These are phyloP conservation scores for Trifolium dubium DNA, from an alignment of 306 rosid genomes.

Conservation along the genomic window DNA sequence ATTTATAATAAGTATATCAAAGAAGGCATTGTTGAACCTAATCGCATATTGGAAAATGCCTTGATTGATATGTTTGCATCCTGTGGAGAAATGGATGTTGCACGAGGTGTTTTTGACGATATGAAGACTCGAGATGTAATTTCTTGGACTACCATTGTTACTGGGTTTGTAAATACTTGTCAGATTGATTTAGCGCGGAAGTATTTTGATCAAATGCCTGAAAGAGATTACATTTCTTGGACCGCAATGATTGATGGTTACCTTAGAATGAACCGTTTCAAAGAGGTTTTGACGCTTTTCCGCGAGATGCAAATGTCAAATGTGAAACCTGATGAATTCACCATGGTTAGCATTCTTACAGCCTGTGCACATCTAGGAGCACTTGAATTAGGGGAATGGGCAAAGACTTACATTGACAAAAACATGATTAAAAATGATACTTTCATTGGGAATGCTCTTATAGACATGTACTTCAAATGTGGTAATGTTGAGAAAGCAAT, in stretches of 20 bases:
- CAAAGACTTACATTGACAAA: constrained; percentile 68
- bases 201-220: constrained; percentile 74
- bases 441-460: constrained; percentile 75
- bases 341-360: constrained; percentile 82
- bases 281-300: constrained; percentile 77
- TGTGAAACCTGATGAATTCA: constrained; percentile 84
- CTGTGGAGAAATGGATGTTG: constrained; percentile 73
- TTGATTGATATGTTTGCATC: constrained; percentile 77
- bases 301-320: constrained; percentile 78
- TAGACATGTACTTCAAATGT: constrained; percentile 92
- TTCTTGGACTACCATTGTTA: constrained; percentile 84
- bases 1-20: constrained; percentile 50
- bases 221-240: constrained; percentile 83
- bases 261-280: constrained; percentile 68
- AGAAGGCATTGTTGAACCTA: constrained; percentile 52
- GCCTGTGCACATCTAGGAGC: constrained; percentile 94
- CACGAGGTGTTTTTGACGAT: constrained; percentile 58
- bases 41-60: constrained; percentile 72
- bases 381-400: constrained; percentile 93
- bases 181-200: constrained; percentile 67
- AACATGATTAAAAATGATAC: constrained; percentile 72
- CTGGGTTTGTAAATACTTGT: constrained; percentile 66
- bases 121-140: constrained; percentile 82
- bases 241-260: constrained; percentile 92
- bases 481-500: constrained; percentile 77